Base-by-base conservation (phyloP, 768 basidiomycete species). In the Russula griseocarnosa region DNA sequence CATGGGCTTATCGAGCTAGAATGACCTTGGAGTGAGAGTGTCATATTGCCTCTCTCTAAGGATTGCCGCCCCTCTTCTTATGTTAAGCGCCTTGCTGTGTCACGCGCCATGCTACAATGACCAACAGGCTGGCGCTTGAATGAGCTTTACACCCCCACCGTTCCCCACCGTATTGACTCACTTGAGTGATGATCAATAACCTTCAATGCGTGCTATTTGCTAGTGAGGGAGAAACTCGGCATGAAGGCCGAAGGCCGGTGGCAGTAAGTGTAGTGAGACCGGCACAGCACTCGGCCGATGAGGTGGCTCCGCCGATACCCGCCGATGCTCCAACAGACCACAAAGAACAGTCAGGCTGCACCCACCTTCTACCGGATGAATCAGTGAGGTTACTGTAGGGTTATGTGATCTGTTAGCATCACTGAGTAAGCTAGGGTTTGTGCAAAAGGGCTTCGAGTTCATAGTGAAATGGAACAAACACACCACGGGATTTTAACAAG, bases 11-110 rank as follows among this genome's bases (percentile, higher is more conserved):
- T 26, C n/a, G 2, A 38, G 18, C 10, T 36, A 14, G 44, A 22
- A 28, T 13, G 38, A 10, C 51, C 9, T 32, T 52, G 13, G 38
- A 46, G 46, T 34, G 24, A 14, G 9, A 36, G 22, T 26, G 30
- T 20, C 28, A 18, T 56, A 50, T 32, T n/a, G n/a, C n/a, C n/a
- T n/a, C 10, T 6, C 34, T 13, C 51, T 20, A 16, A 30, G 49
- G 34, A 26, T 38, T 26, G n/a, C 30, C 38, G 32, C n/a, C 49
- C 20, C 28, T 38, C 55, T n/a, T 49, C 55, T 26, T 34, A 20
- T 26, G 16, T 28, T 13, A 38, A 50, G 62, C 62, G 62, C 40
- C 51, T 30, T 13, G 28, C 6, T 51, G 32, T 42, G 50, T 52
- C 40, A n/a, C n/a, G 20, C 13, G 26, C 26, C 49, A 38, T 8